Evolutionary conservation across 2,329 filamentous ascomycete species (phyloP), one percentile per base, ranked within the genome.

Genomic region (Aspergillus eucalypticola): DNA sequence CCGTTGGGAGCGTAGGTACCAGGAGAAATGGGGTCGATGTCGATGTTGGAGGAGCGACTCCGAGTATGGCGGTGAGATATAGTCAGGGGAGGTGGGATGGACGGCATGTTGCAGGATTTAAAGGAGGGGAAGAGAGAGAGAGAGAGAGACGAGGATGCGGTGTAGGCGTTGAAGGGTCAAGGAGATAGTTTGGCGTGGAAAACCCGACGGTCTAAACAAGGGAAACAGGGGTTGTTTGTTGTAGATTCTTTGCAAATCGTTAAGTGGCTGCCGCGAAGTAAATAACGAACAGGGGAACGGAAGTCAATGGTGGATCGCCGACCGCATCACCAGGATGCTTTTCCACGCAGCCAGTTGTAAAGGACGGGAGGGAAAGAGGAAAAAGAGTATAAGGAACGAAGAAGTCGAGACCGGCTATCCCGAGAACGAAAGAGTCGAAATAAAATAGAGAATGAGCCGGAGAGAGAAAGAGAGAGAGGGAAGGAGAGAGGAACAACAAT

Each of bases 1-100:
- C 68, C 71, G 59, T 75, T 76, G 39, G 65, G 63, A 56, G 64
- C 67, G 55, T 69, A 70, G 15, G 68, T 67, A 15, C 67, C 67
- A 13, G 75, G 69, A 35, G 76, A 76, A 35, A 75, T 67, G 21
- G 71, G 72, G 39, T 76, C 72, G 54, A 73, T 70, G 60, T 78
- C 74, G 56, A 76, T 63, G 61, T 66, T 73, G 38, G 77, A 76
- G 39, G 74, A 72, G 61, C 69, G 67, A 48, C 67, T 68, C 25
- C 60, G 63, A 42, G 44, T 67, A 61, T 74, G 73, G 71, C 74
- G 75, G 69, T 78, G 76, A 69, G 69, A 67, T 56, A 76, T 68
- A 58, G 72, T 73, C 69, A 73, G 68, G 69, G 72, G 73, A 69
- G 73, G 69, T 59, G 72, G 71, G 62, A 70, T 67, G 60, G 71